Conservation (phyloP, 164 flowering plant genomes). For the Umbellularia californica region DNA sequence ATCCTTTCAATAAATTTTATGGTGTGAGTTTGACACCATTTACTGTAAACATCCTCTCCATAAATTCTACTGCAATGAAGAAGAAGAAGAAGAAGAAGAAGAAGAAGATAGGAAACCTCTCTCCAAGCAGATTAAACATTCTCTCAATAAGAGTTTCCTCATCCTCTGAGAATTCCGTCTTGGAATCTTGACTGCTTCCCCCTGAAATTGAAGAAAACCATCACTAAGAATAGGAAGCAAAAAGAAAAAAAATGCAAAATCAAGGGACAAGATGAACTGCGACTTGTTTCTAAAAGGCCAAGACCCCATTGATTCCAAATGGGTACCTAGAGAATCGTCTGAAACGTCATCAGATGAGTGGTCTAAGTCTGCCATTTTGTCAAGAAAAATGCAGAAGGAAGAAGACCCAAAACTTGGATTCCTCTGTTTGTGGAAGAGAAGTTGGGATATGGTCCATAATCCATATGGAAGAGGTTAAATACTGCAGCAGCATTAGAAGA, state of each 20-base stretch:
- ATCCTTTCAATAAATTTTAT: no score
- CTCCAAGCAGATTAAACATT: conserved; percentile 31
- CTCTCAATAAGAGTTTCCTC: conserved; percentile 29
- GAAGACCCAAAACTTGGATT: background rate
- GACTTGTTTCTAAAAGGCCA: background rate
- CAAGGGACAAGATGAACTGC: background rate
- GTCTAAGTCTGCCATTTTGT: background rate
- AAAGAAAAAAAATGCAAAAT: background rate
- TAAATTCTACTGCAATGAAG: background rate
- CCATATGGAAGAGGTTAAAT: background rate
- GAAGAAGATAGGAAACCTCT: conserved; percentile 16
- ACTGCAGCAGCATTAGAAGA: background rate
- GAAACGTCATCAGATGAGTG: background rate
- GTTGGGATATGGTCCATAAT: background rate
- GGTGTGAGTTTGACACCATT: background rate
- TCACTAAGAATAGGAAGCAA: background rate
- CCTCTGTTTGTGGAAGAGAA: background rate
- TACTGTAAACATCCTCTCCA: background rate
- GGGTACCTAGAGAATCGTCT: background rate
- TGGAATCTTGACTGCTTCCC: conserved; percentile 12
- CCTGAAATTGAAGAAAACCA: conserved; percentile 13
- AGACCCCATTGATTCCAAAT: background rate
- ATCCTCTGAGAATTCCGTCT: conserved; percentile 27
- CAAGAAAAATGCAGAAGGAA: background rate
- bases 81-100: background rate